A percentile compares a stretch with the other conserved stretches of the same genome.
Conservation (phyloP, 768 basidiomycete species). For the Russula abietina region DNA sequence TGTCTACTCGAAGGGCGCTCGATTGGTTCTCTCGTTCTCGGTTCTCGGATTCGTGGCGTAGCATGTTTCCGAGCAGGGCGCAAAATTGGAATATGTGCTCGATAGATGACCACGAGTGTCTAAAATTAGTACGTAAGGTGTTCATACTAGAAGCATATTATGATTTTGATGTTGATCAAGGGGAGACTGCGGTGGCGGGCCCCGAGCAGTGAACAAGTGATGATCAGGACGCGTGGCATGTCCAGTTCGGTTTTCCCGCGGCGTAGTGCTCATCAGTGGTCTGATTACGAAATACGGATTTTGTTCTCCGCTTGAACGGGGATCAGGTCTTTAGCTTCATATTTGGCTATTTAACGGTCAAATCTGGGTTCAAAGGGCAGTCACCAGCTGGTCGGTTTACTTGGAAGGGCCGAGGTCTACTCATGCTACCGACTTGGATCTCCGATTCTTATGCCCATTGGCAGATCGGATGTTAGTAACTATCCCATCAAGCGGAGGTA, state of each 20-base stretch:
- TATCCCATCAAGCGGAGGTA: background rate
- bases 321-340: slow-evolving; percentile 2
- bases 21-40: background rate
- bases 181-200: background rate
- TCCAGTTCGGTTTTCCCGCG: too few species aligned
- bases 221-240: background rate
- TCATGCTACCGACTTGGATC: slow-evolving; percentile 2
- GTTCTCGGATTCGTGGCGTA: background rate
- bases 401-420: too few species aligned
- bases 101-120: background rate
- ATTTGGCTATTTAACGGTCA: background rate
- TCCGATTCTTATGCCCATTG: slow-evolving; percentile 10
- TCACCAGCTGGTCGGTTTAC: slow-evolving; percentile 9
- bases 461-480: background rate
- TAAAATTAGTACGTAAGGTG: background rate
- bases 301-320: slow-evolving; percentile 10
- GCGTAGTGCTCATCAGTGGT: too few species aligned
- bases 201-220: background rate
- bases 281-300: background rate
- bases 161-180: background rate
- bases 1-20: background rate
- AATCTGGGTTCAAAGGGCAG: background rate
- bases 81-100: too few species aligned
- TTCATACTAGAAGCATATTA: too few species aligned
- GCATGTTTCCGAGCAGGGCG: background rate